Conservation (phyloP, 2,329 filamentous ascomycete genomes). For the Neonectria hederae region DNA sequence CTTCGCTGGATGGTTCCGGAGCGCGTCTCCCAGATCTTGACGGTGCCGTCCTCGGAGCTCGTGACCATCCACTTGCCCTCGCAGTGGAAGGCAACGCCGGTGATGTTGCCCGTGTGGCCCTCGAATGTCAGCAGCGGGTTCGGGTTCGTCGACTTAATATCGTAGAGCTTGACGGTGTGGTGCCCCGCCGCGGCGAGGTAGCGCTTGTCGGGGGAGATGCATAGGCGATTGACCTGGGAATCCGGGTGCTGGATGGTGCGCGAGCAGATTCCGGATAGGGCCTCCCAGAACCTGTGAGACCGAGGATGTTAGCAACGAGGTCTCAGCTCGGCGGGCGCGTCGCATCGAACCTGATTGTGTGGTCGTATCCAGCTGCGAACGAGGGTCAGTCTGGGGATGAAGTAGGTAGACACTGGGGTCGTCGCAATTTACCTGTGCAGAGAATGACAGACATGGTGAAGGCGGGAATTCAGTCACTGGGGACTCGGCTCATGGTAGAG, state of each 20-base stretch:
- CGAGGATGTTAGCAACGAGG: conserved; percentile 26
- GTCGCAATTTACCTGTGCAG: conserved; percentile 62
- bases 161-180: conserved; percentile 94
- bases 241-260: conserved; percentile 98
- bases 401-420: background rate
- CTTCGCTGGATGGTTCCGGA: conserved; percentile 88
- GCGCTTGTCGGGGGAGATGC: conserved; percentile 97
- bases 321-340: conserved; percentile 16
- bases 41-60: conserved; percentile 93
- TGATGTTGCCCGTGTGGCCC: conserved; percentile 95
- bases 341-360: conserved; percentile 64
- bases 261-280: conserved; percentile 95
- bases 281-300: conserved; percentile 88
- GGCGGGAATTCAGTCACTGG: conserved; percentile 25
- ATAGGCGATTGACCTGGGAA: conserved; percentile 97
- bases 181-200: conserved; percentile 85
- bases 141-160: conserved; percentile 98
- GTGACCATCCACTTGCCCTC: conserved; percentile 99
- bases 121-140: conserved; percentile 94
- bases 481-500: conserved; percentile 39
- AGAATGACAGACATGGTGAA: conserved; percentile 68
- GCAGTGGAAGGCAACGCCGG: conserved; percentile 96
- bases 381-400: conserved; percentile 33
- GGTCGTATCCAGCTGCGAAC: conserved; percentile 66
- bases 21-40: conserved; percentile 96